Evolutionary conservation across 495 filamentous ascomycete species (phyloP), one percentile per base, ranked within the genome.

Genomic region (Aspergillus homomorphus): DNA sequence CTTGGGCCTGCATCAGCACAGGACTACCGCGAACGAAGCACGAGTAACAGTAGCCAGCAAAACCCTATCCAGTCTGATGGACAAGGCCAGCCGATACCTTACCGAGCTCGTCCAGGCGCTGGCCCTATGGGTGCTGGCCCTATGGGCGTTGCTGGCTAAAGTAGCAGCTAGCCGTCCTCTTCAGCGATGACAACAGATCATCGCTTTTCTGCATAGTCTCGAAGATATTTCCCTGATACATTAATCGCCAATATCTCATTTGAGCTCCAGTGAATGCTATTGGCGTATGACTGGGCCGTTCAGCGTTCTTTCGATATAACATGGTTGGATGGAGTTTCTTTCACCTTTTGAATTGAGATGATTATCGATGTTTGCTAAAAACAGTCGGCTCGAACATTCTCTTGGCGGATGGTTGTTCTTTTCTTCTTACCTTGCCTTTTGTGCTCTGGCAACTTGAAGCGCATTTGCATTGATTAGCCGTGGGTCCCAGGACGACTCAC

Each of bases 71-170:
- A 61, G 16, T 38, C 66, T 22, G 75, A 77, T 12, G 65, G 62
- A 26, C 69, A 69, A 49, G 26, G 67, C 20, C 70, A 75, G 46
- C 69, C 65, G n/a, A 49, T 76, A 44, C 68, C 74, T 30, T 77
- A 79, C 60, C 68, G 76, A 51, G 61, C 75, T 44, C 73, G 74
- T 57, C 69, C 75, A 16, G 70, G 69, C 58, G 63, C 71, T 26
- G 74, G 76, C 21, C 71, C 74, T 20, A 79, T 79, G 75, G 76
- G 76, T 21, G 76, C 77, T 58, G 74, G n/a, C n/a, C n/a, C 74
- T 20, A 79, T 79, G 75, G 76, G 76, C 23, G 76, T 79, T 58
- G 74, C 75, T 58, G 67, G 75, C 41, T 79, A 68, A 65, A 43
- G 43, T 54, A 28, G 42, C 53, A 28, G 14, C 45, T 52, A 51